Conservation (phyloP, 208 protist species). For the Endotrypanum monterogeii region DNA sequence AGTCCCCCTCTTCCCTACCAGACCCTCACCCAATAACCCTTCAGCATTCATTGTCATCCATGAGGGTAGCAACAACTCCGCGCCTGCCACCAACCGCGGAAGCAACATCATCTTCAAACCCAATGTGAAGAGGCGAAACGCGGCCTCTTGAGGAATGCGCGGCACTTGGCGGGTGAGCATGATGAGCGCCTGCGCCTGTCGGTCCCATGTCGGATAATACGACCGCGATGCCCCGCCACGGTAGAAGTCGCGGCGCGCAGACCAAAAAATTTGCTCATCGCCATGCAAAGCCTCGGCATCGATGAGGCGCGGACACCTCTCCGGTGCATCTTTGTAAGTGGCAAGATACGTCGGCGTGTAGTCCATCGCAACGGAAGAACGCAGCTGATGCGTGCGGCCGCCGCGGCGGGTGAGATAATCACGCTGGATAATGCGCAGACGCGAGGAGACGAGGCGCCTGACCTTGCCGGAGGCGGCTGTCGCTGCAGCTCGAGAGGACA, state of each 20-base stretch:
- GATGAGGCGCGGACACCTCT: slow-evolving; percentile 67
- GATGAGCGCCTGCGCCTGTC: slow-evolving; percentile 77
- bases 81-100: slow-evolving; percentile 47
- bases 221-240: slow-evolving; percentile 28
- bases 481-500: slow-evolving; percentile 12
- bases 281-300: slow-evolving; percentile 81
- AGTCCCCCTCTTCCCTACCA: slow-evolving; percentile 29
- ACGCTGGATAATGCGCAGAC: slow-evolving; percentile 69
- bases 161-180: slow-evolving; percentile 69
- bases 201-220: slow-evolving; percentile 79
- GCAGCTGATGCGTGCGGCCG: slow-evolving; percentile 47
- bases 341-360: slow-evolving; percentile 59
- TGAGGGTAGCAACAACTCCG: slow-evolving; percentile 65
- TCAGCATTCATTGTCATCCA: slow-evolving; percentile 72
- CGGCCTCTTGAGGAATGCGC: slow-evolving; percentile 81
- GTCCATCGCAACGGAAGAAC: slow-evolving; percentile 56
- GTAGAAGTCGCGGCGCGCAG: slow-evolving; percentile 69
- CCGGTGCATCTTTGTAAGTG: slow-evolving; percentile 33
- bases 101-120: slow-evolving; percentile 76
- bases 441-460: slow-evolving; percentile 43
- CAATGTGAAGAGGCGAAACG: slow-evolving; percentile 83
- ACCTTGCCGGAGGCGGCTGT: slow-evolving; percentile 9
- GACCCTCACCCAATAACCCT: slow-evolving; percentile 39
- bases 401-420: slow-evolving; percentile 71
- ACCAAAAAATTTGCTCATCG: slow-evolving; percentile 84